phyloP scores from a whole-genome alignment of 139 green algal genomes.

The Gonium pectorale region DNA sequence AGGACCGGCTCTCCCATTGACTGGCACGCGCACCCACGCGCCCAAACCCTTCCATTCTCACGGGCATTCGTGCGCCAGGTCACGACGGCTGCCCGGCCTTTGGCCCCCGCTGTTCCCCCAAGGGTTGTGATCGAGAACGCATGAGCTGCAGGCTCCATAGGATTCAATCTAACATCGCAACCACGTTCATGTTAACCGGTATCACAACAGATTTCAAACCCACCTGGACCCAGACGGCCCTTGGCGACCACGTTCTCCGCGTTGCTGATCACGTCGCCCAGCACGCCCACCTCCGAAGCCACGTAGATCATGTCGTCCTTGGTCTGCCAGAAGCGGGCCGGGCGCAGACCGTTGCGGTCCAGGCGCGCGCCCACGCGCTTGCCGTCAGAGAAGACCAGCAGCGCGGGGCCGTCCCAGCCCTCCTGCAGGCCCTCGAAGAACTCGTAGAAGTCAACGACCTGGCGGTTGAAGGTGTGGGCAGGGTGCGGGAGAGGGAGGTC shows the following conservation, averaged over 20 bases:
- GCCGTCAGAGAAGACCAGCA: conserved; percentile 98
- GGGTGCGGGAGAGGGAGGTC: neutral
- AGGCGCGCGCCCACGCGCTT: conserved; percentile 91
- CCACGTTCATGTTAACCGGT: no score
- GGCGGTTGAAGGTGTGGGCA: neutral
- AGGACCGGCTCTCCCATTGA: no score
- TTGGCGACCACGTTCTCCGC: conserved; percentile 90
- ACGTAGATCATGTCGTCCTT: conserved; percentile 97
- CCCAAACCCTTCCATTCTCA: no score
- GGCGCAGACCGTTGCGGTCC: conserved; percentile 98
- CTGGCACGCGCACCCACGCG: no score
- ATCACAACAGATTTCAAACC: no score
- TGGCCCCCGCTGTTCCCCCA: no score
- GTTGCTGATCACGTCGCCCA: conserved; percentile 91
- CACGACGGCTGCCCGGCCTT: no score
- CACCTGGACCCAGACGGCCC: conserved; percentile 93
- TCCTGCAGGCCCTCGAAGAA: conserved; percentile 99
- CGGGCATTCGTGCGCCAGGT: no score
- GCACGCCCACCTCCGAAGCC: conserved; percentile 96
- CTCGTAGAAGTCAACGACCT: conserved; percentile 92
- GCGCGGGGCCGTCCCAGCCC: conserved; percentile 97
- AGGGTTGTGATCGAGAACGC: no score
- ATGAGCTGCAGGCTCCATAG: no score
- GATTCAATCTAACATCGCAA: no score
- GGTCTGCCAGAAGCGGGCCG: conserved; percentile 97